These are phyloP conservation scores for Delonix regia DNA, from an alignment of 306 rosid species.

Conservation along the genomic window DNA sequence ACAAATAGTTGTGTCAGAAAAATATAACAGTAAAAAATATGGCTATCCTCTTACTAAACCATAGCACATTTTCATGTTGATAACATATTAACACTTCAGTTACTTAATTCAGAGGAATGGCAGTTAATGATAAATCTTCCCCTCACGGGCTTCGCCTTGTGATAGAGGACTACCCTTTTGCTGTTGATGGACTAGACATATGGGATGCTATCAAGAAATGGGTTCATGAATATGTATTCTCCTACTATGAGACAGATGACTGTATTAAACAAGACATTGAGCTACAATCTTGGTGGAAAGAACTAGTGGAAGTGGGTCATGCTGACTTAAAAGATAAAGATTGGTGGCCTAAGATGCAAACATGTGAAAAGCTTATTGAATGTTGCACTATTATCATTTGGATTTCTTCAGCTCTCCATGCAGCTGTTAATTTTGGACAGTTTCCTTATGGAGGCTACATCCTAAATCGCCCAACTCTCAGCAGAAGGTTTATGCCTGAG, in stretches of 20 bases:
- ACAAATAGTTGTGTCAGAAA: too few species aligned
- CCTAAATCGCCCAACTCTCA: not conserved
- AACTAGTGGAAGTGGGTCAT: constrained; percentile 8
- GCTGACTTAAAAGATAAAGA: not conserved
- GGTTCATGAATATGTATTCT: not conserved
- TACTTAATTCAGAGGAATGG: not conserved
- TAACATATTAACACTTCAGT: too few species aligned
- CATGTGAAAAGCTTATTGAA: not conserved
- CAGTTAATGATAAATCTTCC: not conserved
- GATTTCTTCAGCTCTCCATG: constrained; percentile 1
- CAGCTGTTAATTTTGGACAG: not conserved
- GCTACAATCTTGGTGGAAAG: constrained; percentile 6
- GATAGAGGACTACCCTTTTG: constrained; percentile 11
- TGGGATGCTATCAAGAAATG: not conserved
- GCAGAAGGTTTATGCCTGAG: not conserved
- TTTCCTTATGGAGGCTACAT: constrained; percentile 3
- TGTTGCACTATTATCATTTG: not conserved
- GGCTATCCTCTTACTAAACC: too few species aligned
- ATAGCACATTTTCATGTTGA: too few species aligned
- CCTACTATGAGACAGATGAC: not conserved
- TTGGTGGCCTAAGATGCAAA: constrained; percentile 10
- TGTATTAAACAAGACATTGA: not conserved
- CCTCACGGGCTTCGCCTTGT: not conserved
- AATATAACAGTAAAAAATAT: too few species aligned
- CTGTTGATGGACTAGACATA: not conserved